Conservation (phyloP, 192 early-diverging fungal genomes). For the Coemansia sp. region DNA sequence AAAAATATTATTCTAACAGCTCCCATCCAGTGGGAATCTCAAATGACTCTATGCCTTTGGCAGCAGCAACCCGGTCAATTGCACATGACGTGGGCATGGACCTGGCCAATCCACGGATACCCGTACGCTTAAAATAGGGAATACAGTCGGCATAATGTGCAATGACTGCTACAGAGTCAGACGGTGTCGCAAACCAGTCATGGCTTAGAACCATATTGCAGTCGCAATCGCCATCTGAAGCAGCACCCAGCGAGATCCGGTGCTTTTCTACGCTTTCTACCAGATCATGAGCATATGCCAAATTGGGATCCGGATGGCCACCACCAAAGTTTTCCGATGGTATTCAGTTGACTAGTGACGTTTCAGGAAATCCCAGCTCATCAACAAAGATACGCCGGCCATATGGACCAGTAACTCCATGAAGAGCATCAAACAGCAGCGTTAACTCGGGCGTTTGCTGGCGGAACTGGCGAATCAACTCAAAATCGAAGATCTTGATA, state of each 20-base stretch:
- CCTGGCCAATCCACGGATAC: slow-evolving; percentile 84
- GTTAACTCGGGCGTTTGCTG: slow-evolving; percentile 66
- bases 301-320: slow-evolving; percentile 95
- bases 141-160: slow-evolving; percentile 86
- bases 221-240: slow-evolving; percentile 97
- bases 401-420: slow-evolving; percentile 98
- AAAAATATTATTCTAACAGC: no score
- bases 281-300: slow-evolving; percentile 93
- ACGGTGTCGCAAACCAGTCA: slow-evolving; percentile 92
- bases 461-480: slow-evolving; percentile 76
- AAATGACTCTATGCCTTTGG: slow-evolving; percentile 73
- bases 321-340: slow-evolving; percentile 91
- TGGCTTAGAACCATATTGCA: slow-evolving; percentile 98
- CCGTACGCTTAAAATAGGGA: slow-evolving; percentile 86
- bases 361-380: slow-evolving; percentile 81
- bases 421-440: slow-evolving; percentile 91
- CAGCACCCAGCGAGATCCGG: slow-evolving; percentile 83
- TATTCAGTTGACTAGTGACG: slow-evolving; percentile 76
- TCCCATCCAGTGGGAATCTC: slow-evolving; percentile 94
- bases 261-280: slow-evolving; percentile 85
- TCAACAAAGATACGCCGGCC: slow-evolving; percentile 78
- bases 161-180: slow-evolving; percentile 96
- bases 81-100: slow-evolving; percentile 96
- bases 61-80: slow-evolving; percentile 83
- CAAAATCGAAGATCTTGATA: slow-evolving; percentile 95